A percentile compares a stretch with the other conserved stretches of the same genome.
phyloP scores from a whole-genome alignment of 2,329 filamentous ascomycete genomes.

The Trichoderma sp. region DNA sequence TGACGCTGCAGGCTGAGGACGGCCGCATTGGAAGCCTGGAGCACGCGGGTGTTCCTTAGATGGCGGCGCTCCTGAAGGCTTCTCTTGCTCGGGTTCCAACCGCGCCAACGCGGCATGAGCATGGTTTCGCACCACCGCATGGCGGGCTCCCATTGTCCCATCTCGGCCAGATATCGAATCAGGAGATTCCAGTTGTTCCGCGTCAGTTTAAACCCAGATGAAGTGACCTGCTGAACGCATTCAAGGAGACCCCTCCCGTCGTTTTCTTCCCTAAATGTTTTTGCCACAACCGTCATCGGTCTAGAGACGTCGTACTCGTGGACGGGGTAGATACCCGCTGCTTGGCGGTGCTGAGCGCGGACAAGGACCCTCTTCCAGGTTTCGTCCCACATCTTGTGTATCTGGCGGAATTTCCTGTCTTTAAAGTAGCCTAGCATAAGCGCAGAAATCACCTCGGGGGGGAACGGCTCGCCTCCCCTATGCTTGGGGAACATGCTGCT shows the following conservation, averaged over 20 bases:
- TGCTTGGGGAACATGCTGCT: conserved; percentile 38
- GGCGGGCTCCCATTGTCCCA: conserved; percentile 60
- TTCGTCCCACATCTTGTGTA: conserved; percentile 64
- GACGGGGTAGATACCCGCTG: conserved; percentile 39
- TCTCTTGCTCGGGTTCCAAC: conserved; percentile 52
- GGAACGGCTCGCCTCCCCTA: conserved; percentile 37
- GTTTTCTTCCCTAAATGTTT: conserved; percentile 39
- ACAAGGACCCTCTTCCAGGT: conserved; percentile 52
- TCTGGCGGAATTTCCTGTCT: conserved; percentile 55
- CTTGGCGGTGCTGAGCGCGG: conserved; percentile 26
- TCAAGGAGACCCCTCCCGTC: conserved; percentile 47
- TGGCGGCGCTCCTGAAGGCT: conserved; percentile 36
- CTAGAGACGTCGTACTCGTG: conserved; percentile 53
- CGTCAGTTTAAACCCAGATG: conserved; percentile 69
- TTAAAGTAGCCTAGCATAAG: conserved; percentile 66
- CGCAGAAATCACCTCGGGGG: conserved; percentile 56
- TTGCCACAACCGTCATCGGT: conserved; percentile 48
- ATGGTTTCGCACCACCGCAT: conserved; percentile 71
- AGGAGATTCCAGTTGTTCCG: conserved; percentile 78
- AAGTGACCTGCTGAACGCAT: conserved; percentile 54
- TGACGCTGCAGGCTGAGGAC: conserved; percentile 48
- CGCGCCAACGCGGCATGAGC: conserved; percentile 75
- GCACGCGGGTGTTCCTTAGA: conserved; percentile 34
- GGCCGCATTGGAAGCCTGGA: conserved; percentile 37
- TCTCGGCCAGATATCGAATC: conserved; percentile 62